These are phyloP conservation scores for Raphanus raphanistrum DNA, from an alignment of 345 rosid species.

Conservation along the genomic window DNA sequence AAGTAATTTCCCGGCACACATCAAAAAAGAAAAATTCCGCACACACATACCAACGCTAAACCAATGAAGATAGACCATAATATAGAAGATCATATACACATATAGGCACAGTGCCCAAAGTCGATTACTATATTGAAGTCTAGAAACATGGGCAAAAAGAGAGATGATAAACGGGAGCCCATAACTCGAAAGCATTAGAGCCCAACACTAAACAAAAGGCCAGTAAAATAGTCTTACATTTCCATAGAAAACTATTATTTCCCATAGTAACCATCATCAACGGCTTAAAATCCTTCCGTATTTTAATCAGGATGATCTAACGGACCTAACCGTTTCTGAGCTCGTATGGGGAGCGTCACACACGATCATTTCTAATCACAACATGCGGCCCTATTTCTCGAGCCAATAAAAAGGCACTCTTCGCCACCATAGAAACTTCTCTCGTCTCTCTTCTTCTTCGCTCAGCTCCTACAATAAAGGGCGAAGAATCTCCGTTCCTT, in stretches of 20 bases:
- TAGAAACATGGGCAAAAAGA: neutral
- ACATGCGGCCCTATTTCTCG: conserved; percentile 33
- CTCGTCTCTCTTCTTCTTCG: conserved; percentile 25
- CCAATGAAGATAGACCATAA: neutral
- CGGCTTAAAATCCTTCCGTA: neutral
- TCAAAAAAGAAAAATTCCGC: neutral
- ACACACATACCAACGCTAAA: neutral
- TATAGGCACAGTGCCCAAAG: neutral
- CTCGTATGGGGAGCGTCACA: neutral
- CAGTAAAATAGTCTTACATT: neutral
- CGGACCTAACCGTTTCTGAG: neutral
- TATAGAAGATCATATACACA: neutral
- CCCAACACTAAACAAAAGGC: neutral
- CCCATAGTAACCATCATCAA: conserved; percentile 1
- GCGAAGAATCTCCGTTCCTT: conserved; percentile 38
- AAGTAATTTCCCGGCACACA: neutral
- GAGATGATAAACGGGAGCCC: neutral
- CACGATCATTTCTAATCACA: neutral
- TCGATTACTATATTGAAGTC: neutral
- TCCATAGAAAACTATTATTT: neutral
- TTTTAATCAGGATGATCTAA: neutral
- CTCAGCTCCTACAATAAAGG: conserved; percentile 41
- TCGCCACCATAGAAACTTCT: conserved; percentile 23
- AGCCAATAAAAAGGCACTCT: conserved; percentile 41
- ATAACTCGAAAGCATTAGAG: neutral